A percentile compares a stretch with the other conserved stretches of the same genome.
These are phyloP conservation scores for Lenzites betulinus DNA, from an alignment of 768 basidiomycete genomes.

Conservation along the genomic window DNA sequence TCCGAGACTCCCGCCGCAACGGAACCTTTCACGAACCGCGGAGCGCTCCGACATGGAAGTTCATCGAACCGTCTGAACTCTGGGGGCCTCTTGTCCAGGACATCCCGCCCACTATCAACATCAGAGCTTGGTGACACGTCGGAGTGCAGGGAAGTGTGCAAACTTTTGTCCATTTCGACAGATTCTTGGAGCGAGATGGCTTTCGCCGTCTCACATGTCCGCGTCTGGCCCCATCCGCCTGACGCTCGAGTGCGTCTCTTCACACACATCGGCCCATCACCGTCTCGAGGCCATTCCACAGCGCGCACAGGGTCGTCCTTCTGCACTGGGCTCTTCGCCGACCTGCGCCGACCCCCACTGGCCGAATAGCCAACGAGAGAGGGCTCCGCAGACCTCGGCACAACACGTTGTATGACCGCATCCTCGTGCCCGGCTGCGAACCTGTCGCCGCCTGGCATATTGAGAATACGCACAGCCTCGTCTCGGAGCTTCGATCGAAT, in stretches of 20 bases:
- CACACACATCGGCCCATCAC: neutral
- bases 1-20: no score
- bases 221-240: neutral
- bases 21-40: no score
- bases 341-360: neutral
- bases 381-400: slow-evolving; percentile 3
- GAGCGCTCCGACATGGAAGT: neutral
- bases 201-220: neutral
- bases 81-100: no score
- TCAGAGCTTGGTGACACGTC: no score
- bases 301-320: neutral
- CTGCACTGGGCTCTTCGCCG: neutral
- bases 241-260: neutral
- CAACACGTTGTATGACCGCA: neutral
- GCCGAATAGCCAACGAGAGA: neutral
- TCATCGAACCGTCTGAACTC: no score
- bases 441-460: slow-evolving; percentile 8
- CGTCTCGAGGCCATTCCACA: neutral
- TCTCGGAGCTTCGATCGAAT: slow-evolving; percentile 3
- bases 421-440: slow-evolving; percentile 10
- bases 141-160: no score
- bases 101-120: no score
- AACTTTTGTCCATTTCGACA: no score
- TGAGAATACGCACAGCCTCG: slow-evolving; percentile 4
- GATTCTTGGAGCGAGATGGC: neutral